A percentile compares a stretch with the other conserved stretches of the same genome.
These are phyloP conservation scores for Podospora bellae-mahoneyi DNA, from an alignment of 495 filamentous ascomycete genomes.

Conservation along the genomic window DNA sequence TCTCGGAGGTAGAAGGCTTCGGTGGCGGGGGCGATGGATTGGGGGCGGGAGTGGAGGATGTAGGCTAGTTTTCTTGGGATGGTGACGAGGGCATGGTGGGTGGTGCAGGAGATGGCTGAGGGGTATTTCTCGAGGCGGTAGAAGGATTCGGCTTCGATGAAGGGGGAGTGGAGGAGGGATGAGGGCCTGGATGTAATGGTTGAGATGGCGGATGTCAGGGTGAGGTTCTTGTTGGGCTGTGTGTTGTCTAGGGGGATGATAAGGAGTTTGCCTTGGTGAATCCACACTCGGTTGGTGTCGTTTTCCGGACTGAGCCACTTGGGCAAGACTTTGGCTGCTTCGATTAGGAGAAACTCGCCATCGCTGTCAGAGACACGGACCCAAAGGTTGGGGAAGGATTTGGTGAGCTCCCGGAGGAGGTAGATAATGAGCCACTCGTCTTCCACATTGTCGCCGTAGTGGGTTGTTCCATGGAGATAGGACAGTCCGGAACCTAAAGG, in stretches of 20 bases:
- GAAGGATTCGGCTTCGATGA: slow-evolving; percentile 85
- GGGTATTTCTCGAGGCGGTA: slow-evolving; percentile 83
- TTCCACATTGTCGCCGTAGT: slow-evolving; percentile 89
- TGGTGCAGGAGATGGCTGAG: slow-evolving; percentile 59
- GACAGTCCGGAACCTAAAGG: slow-evolving; percentile 34
- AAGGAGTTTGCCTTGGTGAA: slow-evolving; percentile 66
- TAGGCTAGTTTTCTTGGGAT: slow-evolving; percentile 82
- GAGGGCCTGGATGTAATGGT: slow-evolving; percentile 53
- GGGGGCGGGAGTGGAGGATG: slow-evolving; percentile 68
- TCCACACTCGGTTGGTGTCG: slow-evolving; percentile 80
- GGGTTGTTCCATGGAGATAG: slow-evolving; percentile 66
- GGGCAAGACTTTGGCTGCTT: slow-evolving; percentile 85
- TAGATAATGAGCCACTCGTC: slow-evolving; percentile 98
- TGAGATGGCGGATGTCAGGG: slow-evolving; percentile 56
- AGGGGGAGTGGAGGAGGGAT: slow-evolving; percentile 58
- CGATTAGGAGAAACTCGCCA: slow-evolving; percentile 91
- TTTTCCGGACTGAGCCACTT: slow-evolving; percentile 91
- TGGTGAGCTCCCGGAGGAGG: slow-evolving; percentile 78
- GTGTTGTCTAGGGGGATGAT: slow-evolving; percentile 59
- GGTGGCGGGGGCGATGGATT: slow-evolving; percentile 73
- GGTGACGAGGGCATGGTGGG: slow-evolving; percentile 67
- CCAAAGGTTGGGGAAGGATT: slow-evolving; percentile 71
- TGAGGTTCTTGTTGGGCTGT: slow-evolving; percentile 45
- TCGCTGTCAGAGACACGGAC: slow-evolving; percentile 78
- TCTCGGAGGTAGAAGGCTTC: slow-evolving; percentile 94